phyloP scores from a whole-genome alignment of 2,329 filamentous ascomycete genomes.

The Chaetomiaceae sp. region DNA sequence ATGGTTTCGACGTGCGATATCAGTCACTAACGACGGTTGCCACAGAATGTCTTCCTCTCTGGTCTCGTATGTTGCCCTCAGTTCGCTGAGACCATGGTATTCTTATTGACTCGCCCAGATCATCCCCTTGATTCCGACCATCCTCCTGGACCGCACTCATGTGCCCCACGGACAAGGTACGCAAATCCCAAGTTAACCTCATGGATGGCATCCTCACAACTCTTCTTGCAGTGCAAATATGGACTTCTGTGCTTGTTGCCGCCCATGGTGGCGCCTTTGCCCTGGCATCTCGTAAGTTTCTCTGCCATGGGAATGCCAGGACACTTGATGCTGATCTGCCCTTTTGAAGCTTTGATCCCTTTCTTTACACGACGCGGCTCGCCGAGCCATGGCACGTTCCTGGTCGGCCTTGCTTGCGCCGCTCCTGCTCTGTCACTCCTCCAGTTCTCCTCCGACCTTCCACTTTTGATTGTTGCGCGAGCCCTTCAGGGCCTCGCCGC shows the following conservation, averaged over 20 bases:
- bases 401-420: constrained; percentile 18
- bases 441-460: constrained; percentile 15
- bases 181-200: no score
- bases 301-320: neutral
- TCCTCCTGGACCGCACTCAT: constrained; percentile 16
- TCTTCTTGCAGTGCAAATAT: constrained; percentile 21
- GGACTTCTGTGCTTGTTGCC: constrained; percentile 23
- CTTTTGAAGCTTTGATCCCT: constrained; percentile 21
- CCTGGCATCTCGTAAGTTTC: constrained; percentile 23
- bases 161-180: constrained; percentile 20
- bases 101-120: constrained; percentile 5
- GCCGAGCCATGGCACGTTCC: constrained; percentile 10
- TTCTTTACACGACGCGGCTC: constrained; percentile 17
- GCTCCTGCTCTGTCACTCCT: constrained; percentile 19
- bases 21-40: neutral
- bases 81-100: neutral
- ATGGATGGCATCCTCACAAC: neutral
- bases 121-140: constrained; percentile 23
- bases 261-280: constrained; percentile 25
- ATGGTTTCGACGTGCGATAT: neutral
- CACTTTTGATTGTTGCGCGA: constrained; percentile 19
- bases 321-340: neutral
- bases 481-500: constrained; percentile 23
- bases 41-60: constrained; percentile 20
- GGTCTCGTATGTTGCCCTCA: constrained; percentile 15